Conservation (phyloP, 2,329 filamentous ascomycete species). For the Verticillium alfalfae region DNA sequence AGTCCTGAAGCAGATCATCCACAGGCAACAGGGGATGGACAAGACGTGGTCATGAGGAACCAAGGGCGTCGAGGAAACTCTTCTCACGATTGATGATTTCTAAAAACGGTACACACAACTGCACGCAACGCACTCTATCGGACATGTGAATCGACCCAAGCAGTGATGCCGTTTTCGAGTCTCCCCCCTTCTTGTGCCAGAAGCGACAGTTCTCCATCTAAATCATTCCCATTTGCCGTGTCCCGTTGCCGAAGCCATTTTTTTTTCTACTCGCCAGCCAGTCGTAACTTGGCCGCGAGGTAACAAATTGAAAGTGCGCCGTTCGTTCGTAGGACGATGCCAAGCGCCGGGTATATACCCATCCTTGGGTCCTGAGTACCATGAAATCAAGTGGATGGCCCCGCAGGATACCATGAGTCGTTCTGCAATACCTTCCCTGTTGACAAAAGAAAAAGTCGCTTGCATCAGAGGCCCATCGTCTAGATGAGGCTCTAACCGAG, state of each 20-base stretch:
- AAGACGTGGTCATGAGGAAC: not conserved
- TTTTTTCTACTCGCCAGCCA: not conserved
- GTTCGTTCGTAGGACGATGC: constrained; percentile 2
- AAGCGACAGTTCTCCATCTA: constrained; percentile 11
- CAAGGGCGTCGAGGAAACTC: not conserved
- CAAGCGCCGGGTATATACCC: not conserved
- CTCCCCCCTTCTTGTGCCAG: constrained; percentile 2
- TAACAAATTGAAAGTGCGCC: constrained; percentile 7
- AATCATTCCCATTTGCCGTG: not conserved
- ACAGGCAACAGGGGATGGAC: too few species aligned
- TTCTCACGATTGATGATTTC: constrained; percentile 7
- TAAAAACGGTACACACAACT: constrained; percentile 1
- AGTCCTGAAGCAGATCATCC: too few species aligned
- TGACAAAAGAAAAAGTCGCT: constrained; percentile 2
- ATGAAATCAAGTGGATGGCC: not conserved
- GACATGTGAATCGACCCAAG: not conserved
- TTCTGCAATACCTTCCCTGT: not conserved
- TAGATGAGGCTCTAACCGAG: not conserved
- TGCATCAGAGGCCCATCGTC: not conserved
- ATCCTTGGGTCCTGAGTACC: not conserved
- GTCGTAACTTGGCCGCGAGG: constrained; percentile 2
- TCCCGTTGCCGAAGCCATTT: not conserved
- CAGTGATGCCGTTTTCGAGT: not conserved
- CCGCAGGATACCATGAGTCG: not conserved
- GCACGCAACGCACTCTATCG: constrained; percentile 2